Conservation (phyloP, 257 asterid species). For the Prunella vulgaris region DNA sequence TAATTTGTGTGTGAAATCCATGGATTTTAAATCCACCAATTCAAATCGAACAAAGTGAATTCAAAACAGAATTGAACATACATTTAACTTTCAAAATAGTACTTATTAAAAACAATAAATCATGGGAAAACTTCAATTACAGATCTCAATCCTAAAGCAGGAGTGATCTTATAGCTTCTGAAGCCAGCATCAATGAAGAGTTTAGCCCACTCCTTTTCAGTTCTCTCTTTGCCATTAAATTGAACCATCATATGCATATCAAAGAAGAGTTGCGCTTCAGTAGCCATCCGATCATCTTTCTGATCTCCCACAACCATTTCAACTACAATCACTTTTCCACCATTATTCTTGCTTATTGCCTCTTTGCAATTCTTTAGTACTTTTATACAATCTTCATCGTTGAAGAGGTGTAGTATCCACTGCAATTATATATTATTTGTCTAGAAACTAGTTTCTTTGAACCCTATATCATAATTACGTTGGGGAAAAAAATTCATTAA, state of each 20-base stretch:
- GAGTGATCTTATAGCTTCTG: background rate
- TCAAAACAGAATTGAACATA: background rate
- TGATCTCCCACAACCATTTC: background rate
- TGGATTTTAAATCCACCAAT: too few species aligned
- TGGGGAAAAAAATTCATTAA: too few species aligned
- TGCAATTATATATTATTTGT: too few species aligned
- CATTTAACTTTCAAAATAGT: background rate
- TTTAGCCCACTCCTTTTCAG: background rate
- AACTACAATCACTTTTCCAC: background rate
- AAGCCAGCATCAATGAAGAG: background rate
- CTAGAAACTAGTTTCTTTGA: too few species aligned
- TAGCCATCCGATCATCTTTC: background rate
- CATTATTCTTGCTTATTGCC: background rate
- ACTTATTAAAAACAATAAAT: background rate
- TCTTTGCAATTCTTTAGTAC: slow-evolving; percentile 3
- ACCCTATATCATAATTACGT: too few species aligned
- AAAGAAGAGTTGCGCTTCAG: background rate
- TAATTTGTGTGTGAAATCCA: too few species aligned
- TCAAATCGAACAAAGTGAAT: background rate
- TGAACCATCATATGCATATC: background rate
- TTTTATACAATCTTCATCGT: background rate
- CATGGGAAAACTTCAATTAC: slow-evolving; percentile 10
- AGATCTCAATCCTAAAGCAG: background rate
- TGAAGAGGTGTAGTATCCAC: too few species aligned
- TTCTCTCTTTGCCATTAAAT: background rate